These are phyloP conservation scores for Corylus americana DNA, from an alignment of 306 rosid species.

Conservation along the genomic window DNA sequence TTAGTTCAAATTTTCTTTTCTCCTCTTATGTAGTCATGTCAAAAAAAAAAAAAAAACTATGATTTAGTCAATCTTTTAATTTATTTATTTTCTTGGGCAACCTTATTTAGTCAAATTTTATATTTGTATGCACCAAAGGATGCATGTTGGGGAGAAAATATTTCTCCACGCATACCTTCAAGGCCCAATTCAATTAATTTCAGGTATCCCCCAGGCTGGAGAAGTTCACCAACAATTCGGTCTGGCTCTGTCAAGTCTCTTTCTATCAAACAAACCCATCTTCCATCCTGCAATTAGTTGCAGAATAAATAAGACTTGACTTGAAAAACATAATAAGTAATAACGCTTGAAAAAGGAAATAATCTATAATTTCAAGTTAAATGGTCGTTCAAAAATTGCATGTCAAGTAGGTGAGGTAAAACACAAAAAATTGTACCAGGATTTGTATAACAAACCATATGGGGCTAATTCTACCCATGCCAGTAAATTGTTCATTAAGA, in stretches of 20 bases:
- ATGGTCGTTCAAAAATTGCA: slow-evolving; percentile 14
- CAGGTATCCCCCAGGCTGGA: slow-evolving; percentile 74
- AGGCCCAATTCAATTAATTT: slow-evolving; percentile 63
- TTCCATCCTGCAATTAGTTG: slow-evolving; percentile 51
- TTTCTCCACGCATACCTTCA: slow-evolving; percentile 44
- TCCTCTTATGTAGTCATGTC: too few relatives aligned
- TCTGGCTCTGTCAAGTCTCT: slow-evolving; percentile 64
- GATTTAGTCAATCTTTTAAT: too few relatives aligned
- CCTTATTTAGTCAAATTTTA: too few relatives aligned
- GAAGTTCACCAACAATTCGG: slow-evolving; percentile 71
- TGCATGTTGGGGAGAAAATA: too few relatives aligned
- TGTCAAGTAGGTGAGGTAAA: background rate
- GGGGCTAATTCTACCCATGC: background rate
- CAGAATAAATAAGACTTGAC: background rate
- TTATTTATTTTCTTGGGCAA: too few relatives aligned
- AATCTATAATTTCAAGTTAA: background rate
- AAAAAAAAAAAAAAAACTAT: too few relatives aligned
- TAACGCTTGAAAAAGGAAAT: too few relatives aligned
- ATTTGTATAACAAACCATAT: too few relatives aligned
- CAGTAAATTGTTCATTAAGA: background rate
- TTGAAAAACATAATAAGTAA: too few relatives aligned
- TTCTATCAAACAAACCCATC: slow-evolving; percentile 60
- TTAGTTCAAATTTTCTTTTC: too few relatives aligned
- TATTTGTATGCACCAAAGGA: too few relatives aligned
- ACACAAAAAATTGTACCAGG: too few relatives aligned